Conservation (phyloP, 148 eudicot species). For the Fagopyrum esculentum region DNA sequence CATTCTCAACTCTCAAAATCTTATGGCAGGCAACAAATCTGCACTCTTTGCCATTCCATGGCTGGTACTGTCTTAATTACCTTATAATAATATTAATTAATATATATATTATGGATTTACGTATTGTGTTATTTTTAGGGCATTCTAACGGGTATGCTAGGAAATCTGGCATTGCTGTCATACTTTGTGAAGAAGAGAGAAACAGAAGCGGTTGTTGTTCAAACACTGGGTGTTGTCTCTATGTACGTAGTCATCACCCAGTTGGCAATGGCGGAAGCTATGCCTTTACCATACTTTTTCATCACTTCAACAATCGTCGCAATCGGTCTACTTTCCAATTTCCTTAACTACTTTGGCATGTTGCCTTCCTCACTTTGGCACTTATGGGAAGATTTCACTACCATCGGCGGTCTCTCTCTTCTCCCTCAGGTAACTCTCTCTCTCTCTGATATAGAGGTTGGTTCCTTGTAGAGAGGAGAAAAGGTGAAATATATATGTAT, state of each 20-base stretch:
- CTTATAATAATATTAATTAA: too few relatives aligned
- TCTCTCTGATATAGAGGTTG: too few relatives aligned
- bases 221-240: constrained; percentile 74
- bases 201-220: constrained; percentile 74
- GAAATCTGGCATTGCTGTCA: constrained; percentile 69
- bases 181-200: constrained; percentile 89
- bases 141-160: constrained; percentile 82
- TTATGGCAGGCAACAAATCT: constrained; percentile 60
- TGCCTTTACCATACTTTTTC: constrained; percentile 63
- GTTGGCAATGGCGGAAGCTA: constrained; percentile 81
- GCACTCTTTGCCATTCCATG: constrained; percentile 85
- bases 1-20: constrained; percentile 79
- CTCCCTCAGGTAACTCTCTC: constrained; percentile 64
- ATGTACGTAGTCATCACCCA: constrained; percentile 63
- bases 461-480: too few relatives aligned
- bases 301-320: constrained; percentile 54
- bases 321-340: constrained; percentile 58
- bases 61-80: constrained; percentile 49
- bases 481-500: too few relatives aligned
- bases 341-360: constrained; percentile 60
- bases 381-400: constrained; percentile 86
- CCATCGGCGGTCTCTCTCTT: constrained; percentile 72
- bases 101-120: too few relatives aligned
- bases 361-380: constrained; percentile 57
- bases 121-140: constrained; percentile 33